Percentiles rank a stretch among this genome's conserved stretches.
phyloP scores from a whole-genome alignment of 495 filamentous ascomycete genomes.

The Aspergillus haitiensis region DNA sequence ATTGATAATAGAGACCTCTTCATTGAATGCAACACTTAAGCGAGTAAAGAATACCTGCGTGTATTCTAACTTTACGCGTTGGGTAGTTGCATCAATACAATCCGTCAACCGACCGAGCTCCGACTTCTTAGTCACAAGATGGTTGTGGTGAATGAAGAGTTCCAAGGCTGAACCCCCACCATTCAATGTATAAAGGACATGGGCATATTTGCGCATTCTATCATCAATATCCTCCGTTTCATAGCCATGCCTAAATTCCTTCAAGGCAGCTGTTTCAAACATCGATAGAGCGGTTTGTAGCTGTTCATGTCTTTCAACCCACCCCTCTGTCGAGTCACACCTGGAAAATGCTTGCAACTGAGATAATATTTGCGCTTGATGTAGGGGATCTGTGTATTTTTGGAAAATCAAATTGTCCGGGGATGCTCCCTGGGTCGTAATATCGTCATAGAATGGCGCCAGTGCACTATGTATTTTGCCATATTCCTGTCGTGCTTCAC shows the following conservation, averaged over 20 bases:
- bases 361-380: constrained; percentile 83
- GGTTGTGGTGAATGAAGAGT: constrained; percentile 82
- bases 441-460: constrained; percentile 84
- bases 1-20: constrained; percentile 80
- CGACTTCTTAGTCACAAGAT: constrained; percentile 71
- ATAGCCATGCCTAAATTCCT: constrained; percentile 89
- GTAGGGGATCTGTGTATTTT: constrained; percentile 79
- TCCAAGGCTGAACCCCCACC: constrained; percentile 77
- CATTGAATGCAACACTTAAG: constrained; percentile 71
- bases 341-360: constrained; percentile 76
- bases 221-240: constrained; percentile 88
- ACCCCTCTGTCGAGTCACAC: constrained; percentile 77
- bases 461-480: constrained; percentile 86
- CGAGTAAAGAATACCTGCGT: constrained; percentile 78
- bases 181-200: constrained; percentile 80
- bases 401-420: constrained; percentile 81
- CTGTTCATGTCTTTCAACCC: constrained; percentile 65
- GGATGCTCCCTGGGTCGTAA: constrained; percentile 68
- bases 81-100: constrained; percentile 67
- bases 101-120: constrained; percentile 76
- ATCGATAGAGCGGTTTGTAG: constrained; percentile 72
- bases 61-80: constrained; percentile 67
- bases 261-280: constrained; percentile 86
- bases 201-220: constrained; percentile 82
- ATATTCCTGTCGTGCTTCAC: constrained; percentile 85